A percentile compares a stretch with the other conserved stretches of the same genome.
Evolutionary conservation across 2,329 filamentous ascomycete species (phyloP).

Genomic region (Nannizzia gypsea): DNA sequence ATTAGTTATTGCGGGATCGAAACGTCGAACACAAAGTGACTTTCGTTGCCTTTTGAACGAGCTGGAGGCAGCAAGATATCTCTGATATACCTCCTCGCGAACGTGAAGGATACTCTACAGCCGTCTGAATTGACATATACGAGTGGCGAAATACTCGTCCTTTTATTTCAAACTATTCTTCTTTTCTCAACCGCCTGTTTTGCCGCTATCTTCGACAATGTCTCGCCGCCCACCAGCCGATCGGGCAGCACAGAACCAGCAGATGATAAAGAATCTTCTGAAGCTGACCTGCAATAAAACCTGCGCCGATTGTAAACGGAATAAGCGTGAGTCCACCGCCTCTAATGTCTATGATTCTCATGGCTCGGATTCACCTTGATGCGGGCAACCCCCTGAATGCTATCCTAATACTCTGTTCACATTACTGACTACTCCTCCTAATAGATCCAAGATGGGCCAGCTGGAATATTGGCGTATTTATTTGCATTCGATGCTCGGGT

Average conservation of each 20-base stretch:
- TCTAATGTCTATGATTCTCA: constrained; percentile 1
- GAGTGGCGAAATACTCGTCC: background rate
- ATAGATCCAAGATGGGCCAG: constrained; percentile 95
- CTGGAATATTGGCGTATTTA: constrained; percentile 94
- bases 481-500: constrained; percentile 96
- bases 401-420: background rate
- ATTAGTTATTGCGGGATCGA: background rate
- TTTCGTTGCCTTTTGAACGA: background rate
- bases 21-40: background rate
- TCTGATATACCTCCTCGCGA: background rate
- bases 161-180: background rate
- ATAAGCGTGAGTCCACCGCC: constrained; percentile 62
- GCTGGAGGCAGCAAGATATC: background rate
- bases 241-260: constrained; percentile 82
- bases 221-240: constrained; percentile 47
- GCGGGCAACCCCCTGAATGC: background rate
- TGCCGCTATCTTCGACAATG: constrained; percentile 3
- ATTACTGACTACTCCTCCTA: background rate
- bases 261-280: constrained; percentile 84
- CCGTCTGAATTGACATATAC: background rate
- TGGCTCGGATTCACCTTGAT: background rate
- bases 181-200: background rate
- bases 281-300: constrained; percentile 94
- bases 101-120: background rate
- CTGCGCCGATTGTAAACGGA: constrained; percentile 96